Conservation (phyloP, 1,139 yeast genomes). For the Diutina mesorugosa region DNA sequence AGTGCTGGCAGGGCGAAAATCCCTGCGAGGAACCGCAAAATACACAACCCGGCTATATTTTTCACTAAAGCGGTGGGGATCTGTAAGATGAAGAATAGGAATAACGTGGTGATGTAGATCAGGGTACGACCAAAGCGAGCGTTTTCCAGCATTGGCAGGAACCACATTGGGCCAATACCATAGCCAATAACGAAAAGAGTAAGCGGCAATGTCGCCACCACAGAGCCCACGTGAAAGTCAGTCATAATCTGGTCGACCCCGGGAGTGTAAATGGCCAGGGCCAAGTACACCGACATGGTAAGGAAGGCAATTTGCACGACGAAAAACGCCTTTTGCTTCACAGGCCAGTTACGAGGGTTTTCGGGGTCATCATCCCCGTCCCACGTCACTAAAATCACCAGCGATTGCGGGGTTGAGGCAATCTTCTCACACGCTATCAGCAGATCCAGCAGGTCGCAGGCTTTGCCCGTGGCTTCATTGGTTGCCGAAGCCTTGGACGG, state of each 20-base stretch:
- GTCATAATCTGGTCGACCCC: conserved; percentile 27
- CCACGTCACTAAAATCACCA: conserved; percentile 18
- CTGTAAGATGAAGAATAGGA: conserved; percentile 19
- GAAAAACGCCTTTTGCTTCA: conserved; percentile 21
- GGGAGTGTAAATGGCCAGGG: conserved; percentile 50
- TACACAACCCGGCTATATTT: conserved; percentile 18
- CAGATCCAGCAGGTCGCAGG: no score
- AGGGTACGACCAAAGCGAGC: conserved; percentile 41
- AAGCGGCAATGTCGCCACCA: conserved; percentile 29
- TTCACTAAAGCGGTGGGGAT: conserved; percentile 19
- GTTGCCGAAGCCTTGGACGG: background rate
- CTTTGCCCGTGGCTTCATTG: background rate
- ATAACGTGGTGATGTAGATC: conserved; percentile 16
- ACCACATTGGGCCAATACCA: conserved; percentile 42
- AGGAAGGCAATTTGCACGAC: conserved; percentile 28
- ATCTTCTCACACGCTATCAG: no score
- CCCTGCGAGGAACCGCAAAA: conserved; percentile 21
- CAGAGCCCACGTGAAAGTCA: conserved; percentile 23
- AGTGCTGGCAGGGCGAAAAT: conserved; percentile 15
- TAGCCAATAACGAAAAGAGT: conserved; percentile 37
- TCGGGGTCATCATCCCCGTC: conserved; percentile 43
- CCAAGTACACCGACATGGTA: conserved; percentile 45
- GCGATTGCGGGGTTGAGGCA: no score
- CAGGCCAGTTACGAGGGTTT: conserved; percentile 46
- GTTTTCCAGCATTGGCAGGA: conserved; percentile 42